phyloP scores from a whole-genome alignment of 352 stramenopile species.

The Pythium utonaiense region DNA sequence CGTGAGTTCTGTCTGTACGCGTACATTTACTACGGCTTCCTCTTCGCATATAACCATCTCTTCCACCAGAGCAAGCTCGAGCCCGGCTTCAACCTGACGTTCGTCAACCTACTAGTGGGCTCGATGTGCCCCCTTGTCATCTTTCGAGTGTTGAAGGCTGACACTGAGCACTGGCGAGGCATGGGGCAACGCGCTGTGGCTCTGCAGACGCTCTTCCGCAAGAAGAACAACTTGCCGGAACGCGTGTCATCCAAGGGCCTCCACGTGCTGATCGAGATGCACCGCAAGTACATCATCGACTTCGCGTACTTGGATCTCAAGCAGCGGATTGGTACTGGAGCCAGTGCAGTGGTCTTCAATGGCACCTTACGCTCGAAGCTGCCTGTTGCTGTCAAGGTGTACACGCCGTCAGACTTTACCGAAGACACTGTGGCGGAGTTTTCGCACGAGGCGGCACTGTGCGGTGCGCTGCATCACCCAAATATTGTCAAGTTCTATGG shows the following conservation, averaged over 20 bases:
- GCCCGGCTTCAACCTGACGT: slow-evolving; percentile 55
- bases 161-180: slow-evolving; percentile 51
- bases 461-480: slow-evolving; percentile 54
- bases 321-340: slow-evolving; percentile 34
- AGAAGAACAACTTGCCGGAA: slow-evolving; percentile 34
- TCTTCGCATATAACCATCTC: slow-evolving; percentile 33
- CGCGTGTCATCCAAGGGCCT: slow-evolving; percentile 36
- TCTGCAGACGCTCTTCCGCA: slow-evolving; percentile 29
- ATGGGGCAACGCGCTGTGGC: slow-evolving; percentile 29
- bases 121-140: slow-evolving; percentile 36
- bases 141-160: slow-evolving; percentile 40
- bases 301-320: slow-evolving; percentile 42
- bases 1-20: slow-evolving; percentile 28
- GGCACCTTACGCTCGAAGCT: slow-evolving; percentile 33
- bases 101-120: slow-evolving; percentile 33
- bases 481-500: slow-evolving; percentile 81
- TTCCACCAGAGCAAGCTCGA: slow-evolving; percentile 48
- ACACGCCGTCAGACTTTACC: slow-evolving; percentile 33
- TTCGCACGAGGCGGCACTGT: slow-evolving; percentile 70
- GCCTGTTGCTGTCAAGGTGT: slow-evolving; percentile 43
- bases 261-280: slow-evolving; percentile 50
- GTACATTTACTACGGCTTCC: slow-evolving; percentile 23
- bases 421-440: slow-evolving; percentile 38
- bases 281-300: slow-evolving; percentile 51
- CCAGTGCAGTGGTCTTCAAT: slow-evolving; percentile 20